These are phyloP conservation scores for Candida nitratophila DNA, from an alignment of 805 yeast genomes.

Conservation along the genomic window DNA sequence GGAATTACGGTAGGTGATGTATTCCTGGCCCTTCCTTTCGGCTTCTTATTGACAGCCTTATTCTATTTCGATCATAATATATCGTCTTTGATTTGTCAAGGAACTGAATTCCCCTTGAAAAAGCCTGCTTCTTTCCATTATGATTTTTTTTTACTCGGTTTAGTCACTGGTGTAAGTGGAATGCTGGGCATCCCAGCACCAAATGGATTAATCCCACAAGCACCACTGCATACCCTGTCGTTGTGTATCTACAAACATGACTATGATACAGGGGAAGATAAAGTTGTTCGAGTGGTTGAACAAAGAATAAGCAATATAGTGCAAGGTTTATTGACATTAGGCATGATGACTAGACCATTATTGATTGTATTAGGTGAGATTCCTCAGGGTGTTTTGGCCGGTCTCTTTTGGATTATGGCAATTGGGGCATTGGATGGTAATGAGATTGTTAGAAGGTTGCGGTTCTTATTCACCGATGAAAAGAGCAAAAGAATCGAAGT, in stretches of 20 bases:
- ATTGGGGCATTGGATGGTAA: conserved; percentile 67
- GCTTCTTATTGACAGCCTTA: conserved; percentile 70
- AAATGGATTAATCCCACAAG: conserved; percentile 94
- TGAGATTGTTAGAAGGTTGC: conserved; percentile 53
- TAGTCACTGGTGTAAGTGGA: conserved; percentile 84
- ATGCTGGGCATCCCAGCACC: conserved; percentile 91
- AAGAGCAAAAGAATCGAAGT: conserved; percentile 20
- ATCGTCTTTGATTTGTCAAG: conserved; percentile 88
- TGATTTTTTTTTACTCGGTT: conserved; percentile 79
- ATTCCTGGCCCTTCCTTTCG: conserved; percentile 90
- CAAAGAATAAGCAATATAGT: conserved; percentile 79
- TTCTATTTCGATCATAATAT: conserved; percentile 96
- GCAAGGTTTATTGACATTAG: conserved; percentile 80
- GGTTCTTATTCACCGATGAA: conserved; percentile 57
- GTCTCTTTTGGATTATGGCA: conserved; percentile 92
- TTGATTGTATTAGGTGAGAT: conserved; percentile 71
- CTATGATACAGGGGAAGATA: conserved; percentile 21
- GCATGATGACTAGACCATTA: conserved; percentile 86
- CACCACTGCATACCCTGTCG: conserved; percentile 85
- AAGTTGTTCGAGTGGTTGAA: conserved; percentile 62
- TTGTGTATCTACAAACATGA: conserved; percentile 49
- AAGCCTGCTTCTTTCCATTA: conserved; percentile 92
- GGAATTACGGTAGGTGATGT: conserved; percentile 64
- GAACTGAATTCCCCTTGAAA: conserved; percentile 66
- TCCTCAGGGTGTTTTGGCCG: conserved; percentile 92